Percentiles rank a stretch among this genome's conserved stretches.
Conservation (phyloP, 768 basidiomycete species). For the Xerocomellus amylosporus region DNA sequence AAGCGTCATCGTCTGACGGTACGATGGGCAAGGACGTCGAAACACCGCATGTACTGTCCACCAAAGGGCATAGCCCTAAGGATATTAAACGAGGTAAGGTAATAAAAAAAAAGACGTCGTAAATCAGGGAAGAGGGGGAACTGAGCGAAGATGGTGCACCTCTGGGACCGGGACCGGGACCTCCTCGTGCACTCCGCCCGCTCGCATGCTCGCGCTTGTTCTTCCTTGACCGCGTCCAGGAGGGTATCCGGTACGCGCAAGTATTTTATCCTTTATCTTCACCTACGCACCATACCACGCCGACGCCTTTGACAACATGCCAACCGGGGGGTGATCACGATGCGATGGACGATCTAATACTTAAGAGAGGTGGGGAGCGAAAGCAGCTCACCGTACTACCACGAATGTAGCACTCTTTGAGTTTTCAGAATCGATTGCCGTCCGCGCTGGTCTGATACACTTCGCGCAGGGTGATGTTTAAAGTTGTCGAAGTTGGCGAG, state of each 20-base stretch:
- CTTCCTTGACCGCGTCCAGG: constrained; percentile 88
- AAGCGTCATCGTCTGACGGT: not conserved
- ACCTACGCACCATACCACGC: too few relatives aligned
- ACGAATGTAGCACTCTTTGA: constrained; percentile 96
- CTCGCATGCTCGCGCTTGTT: constrained; percentile 83
- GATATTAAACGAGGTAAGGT: too few relatives aligned
- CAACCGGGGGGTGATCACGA: not conserved
- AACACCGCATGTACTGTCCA: too few relatives aligned
- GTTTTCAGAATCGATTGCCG: constrained; percentile 95
- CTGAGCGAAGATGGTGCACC: too few relatives aligned
- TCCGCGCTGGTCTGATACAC: constrained; percentile 96
- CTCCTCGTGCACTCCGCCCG: constrained; percentile 53
- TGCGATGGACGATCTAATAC: not conserved
- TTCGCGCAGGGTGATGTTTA: constrained; percentile 96
- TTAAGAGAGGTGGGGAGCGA: too few relatives aligned
- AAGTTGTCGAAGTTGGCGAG: constrained; percentile 99
- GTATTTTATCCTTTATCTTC: constrained; percentile 80
- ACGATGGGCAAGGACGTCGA: not conserved
- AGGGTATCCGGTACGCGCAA: constrained; percentile 89
- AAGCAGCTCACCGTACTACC: constrained; percentile 78
- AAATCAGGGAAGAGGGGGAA: too few relatives aligned
- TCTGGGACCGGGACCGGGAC: constrained; percentile 39
- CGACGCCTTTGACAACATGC: not conserved
- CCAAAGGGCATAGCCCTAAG: too few relatives aligned
- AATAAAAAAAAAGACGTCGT: too few relatives aligned